Base-by-base conservation (phyloP, 495 filamentous ascomycete genomes). In the Xylaria flabelliformis region DNA sequence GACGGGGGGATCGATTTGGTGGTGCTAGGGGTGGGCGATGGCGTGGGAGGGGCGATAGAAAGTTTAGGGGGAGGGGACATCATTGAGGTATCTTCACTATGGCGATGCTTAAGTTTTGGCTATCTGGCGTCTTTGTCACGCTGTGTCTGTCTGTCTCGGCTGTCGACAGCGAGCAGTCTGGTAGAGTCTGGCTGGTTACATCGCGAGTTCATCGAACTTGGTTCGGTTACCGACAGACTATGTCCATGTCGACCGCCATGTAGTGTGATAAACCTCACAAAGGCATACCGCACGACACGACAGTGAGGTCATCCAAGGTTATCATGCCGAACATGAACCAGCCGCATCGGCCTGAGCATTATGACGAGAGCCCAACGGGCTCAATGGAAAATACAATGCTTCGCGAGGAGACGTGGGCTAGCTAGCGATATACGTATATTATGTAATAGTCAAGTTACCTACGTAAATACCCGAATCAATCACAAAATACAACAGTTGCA, bases 31-130 rank as follows among this genome's bases (percentile, higher is more conserved):
- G 80, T 6, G 77, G 76, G 4, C 71, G 80, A 10, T 79, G 78
- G 77, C 76, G 82, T 67, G 79, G 82, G 61, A 72, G 77, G 70
- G 76, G 78, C 8, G 78, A 78, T 51, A 74, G 78, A 58, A 79
- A 79, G 34, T 83, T 82, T 46, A 71, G 76, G 41, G 76, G 78
- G 41, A 75, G 77, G 51, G 77, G 77, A 13, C 78, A 80, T 73
- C 76, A 80, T 21, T 78, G 48, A 55, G 29, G 44, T 71, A 44
- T 34, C 29, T 24, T 19, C 5, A 29, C 51, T 12, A 4, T 24
- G 36, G 50, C 41, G 4, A 42, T 42, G 12, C 24, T 39, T 19
- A 19, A 39, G 32, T 12, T n/a, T 61, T 32, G 19, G 13, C 17
- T 21, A 21, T 21, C 32, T 4, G 29, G 24, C 53, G 13, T 17